These are phyloP conservation scores for Dalbergia oliveri DNA, from an alignment of 306 rosid genomes.

Conservation along the genomic window DNA sequence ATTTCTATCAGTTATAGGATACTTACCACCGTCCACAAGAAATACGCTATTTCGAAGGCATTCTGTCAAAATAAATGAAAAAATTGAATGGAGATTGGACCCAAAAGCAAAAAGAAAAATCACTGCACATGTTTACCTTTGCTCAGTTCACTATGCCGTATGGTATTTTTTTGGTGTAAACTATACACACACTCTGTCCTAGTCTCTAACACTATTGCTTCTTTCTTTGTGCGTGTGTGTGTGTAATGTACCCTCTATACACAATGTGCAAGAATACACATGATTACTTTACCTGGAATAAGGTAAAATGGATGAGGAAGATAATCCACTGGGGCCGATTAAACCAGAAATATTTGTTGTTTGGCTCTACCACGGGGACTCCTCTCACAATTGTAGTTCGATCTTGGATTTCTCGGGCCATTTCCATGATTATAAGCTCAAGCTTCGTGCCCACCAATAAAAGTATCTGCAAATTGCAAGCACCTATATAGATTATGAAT, in stretches of 20 bases:
- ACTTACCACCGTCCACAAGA: constrained; percentile 66
- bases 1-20: neutral
- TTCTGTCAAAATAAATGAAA: constrained; percentile 50
- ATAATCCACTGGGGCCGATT: constrained; percentile 70
- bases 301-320: constrained; percentile 66
- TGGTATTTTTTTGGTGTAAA: too few species aligned
- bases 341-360: constrained; percentile 74
- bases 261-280: neutral
- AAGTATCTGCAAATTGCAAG: constrained; percentile 54
- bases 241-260: neutral
- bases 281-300: constrained; percentile 51
- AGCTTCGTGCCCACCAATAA: constrained; percentile 70
- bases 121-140: neutral
- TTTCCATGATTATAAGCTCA: constrained; percentile 68
- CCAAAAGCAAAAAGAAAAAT: neutral
- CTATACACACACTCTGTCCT: too few species aligned
- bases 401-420: constrained; percentile 81
- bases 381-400: constrained; percentile 67
- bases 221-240: too few species aligned
- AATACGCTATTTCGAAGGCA: constrained; percentile 72
- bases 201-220: too few species aligned
- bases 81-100: too few species aligned
- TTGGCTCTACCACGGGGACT: constrained; percentile 68
- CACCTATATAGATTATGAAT: neutral
- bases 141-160: too few species aligned